These are phyloP conservation scores for Suhomyces choctaworum DNA, from an alignment of 1,139 yeast species.

Conservation along the genomic window DNA sequence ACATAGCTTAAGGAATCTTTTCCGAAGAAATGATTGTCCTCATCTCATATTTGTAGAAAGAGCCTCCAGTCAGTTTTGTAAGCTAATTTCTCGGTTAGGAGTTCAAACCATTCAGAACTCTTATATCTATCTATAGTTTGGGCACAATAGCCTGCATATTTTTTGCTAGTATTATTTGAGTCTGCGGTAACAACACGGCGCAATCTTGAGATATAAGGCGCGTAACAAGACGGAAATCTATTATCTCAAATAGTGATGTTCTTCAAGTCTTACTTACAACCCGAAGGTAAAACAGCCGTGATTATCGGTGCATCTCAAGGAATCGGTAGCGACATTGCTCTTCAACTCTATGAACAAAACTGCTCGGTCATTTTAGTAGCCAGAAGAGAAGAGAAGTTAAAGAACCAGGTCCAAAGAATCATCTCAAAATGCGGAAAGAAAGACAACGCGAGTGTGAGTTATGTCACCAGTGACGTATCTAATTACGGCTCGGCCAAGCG, in stretches of 20 bases:
- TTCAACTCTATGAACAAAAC: slow-evolving; percentile 52
- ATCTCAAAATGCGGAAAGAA: slow-evolving; percentile 10
- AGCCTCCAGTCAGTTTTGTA: no score
- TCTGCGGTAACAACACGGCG: no score
- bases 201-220: no score
- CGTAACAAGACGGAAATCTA: no score
- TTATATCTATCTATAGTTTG: no score
- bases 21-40: no score
- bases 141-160: no score
- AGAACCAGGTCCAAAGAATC: slow-evolving; percentile 49
- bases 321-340: slow-evolving; percentile 78
- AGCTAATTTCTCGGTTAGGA: no score
- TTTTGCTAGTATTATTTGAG: no score
- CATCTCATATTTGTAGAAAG: no score
- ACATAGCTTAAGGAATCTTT: background rate
- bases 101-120: no score
- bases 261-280: slow-evolving; percentile 30
- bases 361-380: slow-evolving; percentile 76
- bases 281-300: slow-evolving; percentile 60
- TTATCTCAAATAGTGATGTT: no score
- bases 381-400: slow-evolving; percentile 61
- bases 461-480: slow-evolving; percentile 67
- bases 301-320: slow-evolving; percentile 97
- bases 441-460: slow-evolving; percentile 37
- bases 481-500: slow-evolving; percentile 48